These are phyloP conservation scores for Clathrospora elynae DNA, from an alignment of 2,329 filamentous ascomycete species.

Conservation along the genomic window DNA sequence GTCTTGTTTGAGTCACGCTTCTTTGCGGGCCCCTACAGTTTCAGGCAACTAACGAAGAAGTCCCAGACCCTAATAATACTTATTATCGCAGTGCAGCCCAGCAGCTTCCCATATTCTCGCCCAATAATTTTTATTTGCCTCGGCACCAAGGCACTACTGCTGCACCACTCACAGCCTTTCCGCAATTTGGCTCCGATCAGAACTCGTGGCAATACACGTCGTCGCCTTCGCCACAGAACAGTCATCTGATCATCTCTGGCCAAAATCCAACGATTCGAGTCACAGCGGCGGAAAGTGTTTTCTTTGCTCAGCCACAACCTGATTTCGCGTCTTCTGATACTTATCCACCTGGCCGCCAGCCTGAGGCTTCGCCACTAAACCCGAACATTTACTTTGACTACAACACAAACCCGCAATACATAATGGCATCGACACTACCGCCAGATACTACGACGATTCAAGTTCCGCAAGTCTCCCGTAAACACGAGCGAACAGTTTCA, in stretches of 20 bases:
- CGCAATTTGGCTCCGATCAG: slow-evolving; percentile 35
- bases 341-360: slow-evolving; percentile 35
- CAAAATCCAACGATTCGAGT: slow-evolving; percentile 39
- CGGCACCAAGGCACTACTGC: slow-evolving; percentile 30
- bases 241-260: slow-evolving; percentile 41
- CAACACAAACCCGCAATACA: slow-evolving; percentile 14
- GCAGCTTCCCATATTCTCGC: slow-evolving; percentile 26
- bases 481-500: slow-evolving; percentile 43
- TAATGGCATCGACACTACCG: slow-evolving; percentile 34
- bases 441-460: slow-evolving; percentile 31
- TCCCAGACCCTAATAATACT: slow-evolving; percentile 40
- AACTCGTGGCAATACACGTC: slow-evolving; percentile 35
- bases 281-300: slow-evolving; percentile 33
- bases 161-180: slow-evolving; percentile 38
- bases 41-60: slow-evolving; percentile 28
- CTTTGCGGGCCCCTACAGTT: slow-evolving; percentile 26
- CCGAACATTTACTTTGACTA: slow-evolving; percentile 29
- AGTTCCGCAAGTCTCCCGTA: slow-evolving; percentile 19
- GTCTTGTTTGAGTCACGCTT: slow-evolving; percentile 31
- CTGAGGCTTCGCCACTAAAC: slow-evolving; percentile 39
- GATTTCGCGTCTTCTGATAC: slow-evolving; percentile 37
- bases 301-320: slow-evolving; percentile 42
- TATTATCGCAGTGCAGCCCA: slow-evolving; percentile 36
- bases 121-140: slow-evolving; percentile 35
- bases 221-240: slow-evolving; percentile 37